Percentiles rank a stretch among this genome's conserved stretches.
Evolutionary conservation across 2,329 filamentous ascomycete species (phyloP).

Genomic region (Cladosporium velox): DNA sequence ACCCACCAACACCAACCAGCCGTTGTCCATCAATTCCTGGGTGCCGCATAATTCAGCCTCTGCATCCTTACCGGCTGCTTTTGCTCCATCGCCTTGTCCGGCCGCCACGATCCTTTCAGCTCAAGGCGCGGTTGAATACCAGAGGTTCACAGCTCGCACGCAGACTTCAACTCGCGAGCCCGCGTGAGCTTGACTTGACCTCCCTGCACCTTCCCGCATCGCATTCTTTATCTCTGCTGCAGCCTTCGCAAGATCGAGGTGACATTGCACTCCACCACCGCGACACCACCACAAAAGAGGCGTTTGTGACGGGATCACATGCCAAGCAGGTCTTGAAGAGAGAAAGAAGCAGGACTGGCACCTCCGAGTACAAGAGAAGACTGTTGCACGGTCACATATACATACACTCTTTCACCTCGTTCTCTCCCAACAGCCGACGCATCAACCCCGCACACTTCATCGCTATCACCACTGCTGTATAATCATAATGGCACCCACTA

Average conservation of each 20-base stretch:
- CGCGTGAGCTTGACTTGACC: conserved; percentile 14
- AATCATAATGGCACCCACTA: conserved; percentile 79
- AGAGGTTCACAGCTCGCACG: neutral
- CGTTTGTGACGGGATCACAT: conserved; percentile 22
- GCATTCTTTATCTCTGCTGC: conserved; percentile 12
- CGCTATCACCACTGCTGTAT: conserved; percentile 15
- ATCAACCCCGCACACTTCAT: conserved; percentile 1
- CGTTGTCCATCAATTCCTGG: conserved; percentile 5
- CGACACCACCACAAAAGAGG: conserved; percentile 3
- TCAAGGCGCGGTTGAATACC: neutral
- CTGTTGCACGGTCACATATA: conserved; percentile 20
- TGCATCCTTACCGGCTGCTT: neutral
- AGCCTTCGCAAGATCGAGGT: conserved; percentile 12
- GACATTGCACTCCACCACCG: neutral
- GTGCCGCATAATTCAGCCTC: conserved; percentile 6
- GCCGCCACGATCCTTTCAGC: conserved; percentile 7
- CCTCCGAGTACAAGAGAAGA: conserved; percentile 20
- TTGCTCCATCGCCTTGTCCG: conserved; percentile 8
- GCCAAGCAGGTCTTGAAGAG: conserved; percentile 26
- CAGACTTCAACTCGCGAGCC: neutral
- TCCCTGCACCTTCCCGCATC: conserved; percentile 1
- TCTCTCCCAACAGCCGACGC: neutral
- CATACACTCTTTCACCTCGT: conserved; percentile 22
- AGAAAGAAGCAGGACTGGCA: conserved; percentile 19
- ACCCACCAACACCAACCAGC: conserved; percentile 6